phyloP scores from a whole-genome alignment of 129 eudicot genomes.

The Saposhnikovia divaricata region DNA sequence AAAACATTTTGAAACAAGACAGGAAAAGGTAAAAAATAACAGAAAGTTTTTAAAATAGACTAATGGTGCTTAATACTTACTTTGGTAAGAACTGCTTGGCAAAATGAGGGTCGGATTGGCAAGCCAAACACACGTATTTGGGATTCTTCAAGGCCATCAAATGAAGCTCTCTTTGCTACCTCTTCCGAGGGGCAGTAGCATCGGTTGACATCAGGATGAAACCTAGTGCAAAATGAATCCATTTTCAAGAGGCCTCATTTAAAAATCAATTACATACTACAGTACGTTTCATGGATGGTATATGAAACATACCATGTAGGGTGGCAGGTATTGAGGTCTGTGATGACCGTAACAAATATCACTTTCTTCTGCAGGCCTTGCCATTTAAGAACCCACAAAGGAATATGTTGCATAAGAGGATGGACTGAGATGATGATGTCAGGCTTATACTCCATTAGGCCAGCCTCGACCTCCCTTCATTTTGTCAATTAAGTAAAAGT shows the following conservation, averaged over 20 bases:
- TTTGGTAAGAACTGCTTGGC: constrained; percentile 70
- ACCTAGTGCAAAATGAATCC: constrained; percentile 34
- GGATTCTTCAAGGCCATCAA: constrained; percentile 60
- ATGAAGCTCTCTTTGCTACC: constrained; percentile 80
- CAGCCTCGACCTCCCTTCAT: constrained; percentile 93
- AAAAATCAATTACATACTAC: not conserved
- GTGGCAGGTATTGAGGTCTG: constrained; percentile 93
- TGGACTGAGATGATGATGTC: constrained; percentile 94
- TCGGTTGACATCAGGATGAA: constrained; percentile 83
- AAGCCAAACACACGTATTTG: constrained; percentile 85
- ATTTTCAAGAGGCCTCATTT: not conserved
- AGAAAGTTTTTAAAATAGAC: not conserved
- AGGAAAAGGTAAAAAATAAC: not conserved
- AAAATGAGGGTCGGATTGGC: constrained; percentile 93
- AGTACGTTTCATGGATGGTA: no score
- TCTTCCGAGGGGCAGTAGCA: constrained; percentile 92
- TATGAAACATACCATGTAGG: constrained; percentile 56
- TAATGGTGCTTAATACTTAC: constrained; percentile 23
- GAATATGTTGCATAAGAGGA: constrained; percentile 98
- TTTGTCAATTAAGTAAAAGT: constrained; percentile 8
- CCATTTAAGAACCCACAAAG: constrained; percentile 95
- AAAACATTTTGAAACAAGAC: not conserved
- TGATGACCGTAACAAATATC: constrained; percentile 85
- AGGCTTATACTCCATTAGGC: constrained; percentile 97
- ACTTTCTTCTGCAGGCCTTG: constrained; percentile 95